phyloP scores from a whole-genome alignment of 2,329 filamentous ascomycete genomes.

The Colletotrichum sp. region DNA sequence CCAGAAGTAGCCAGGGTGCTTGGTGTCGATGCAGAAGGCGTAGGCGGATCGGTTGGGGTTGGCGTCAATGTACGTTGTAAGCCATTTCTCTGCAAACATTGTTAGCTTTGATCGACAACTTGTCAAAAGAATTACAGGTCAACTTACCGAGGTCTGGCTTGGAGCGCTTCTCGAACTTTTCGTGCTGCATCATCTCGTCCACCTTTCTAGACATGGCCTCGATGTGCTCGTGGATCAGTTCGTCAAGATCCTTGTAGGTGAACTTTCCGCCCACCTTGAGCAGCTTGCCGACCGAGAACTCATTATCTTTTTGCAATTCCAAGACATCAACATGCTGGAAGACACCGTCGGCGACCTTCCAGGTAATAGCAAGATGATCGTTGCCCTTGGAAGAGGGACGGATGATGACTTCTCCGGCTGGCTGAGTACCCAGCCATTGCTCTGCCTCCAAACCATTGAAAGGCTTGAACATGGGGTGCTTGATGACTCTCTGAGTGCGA shows the following conservation, averaged over 20 bases:
- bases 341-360: conserved; percentile 96
- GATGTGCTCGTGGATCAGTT: conserved; percentile 95
- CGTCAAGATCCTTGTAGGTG: conserved; percentile 94
- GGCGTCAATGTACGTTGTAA: conserved; percentile 93
- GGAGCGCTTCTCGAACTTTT: conserved; percentile 81
- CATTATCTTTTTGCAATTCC: conserved; percentile 95
- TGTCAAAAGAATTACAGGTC: not conserved
- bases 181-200: conserved; percentile 91
- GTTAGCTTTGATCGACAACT: not conserved
- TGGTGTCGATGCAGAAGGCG: conserved; percentile 92
- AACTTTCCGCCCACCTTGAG: conserved; percentile 88
- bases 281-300: conserved; percentile 89
- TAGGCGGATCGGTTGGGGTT: conserved; percentile 95
- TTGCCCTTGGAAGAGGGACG: conserved; percentile 93
- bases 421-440: conserved; percentile 87
- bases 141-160: conserved; percentile 77
- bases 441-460: conserved; percentile 94
- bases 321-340: conserved; percentile 98
- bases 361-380: conserved; percentile 94
- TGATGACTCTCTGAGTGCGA: conserved; percentile 92
- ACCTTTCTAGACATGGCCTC: conserved; percentile 98
- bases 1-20: conserved; percentile 92
- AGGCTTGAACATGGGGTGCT: conserved; percentile 93
- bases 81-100: conserved; percentile 78
- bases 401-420: conserved; percentile 90